Conservation (phyloP, 352 stramenopile genomes). For the Pythium diclinum region DNA sequence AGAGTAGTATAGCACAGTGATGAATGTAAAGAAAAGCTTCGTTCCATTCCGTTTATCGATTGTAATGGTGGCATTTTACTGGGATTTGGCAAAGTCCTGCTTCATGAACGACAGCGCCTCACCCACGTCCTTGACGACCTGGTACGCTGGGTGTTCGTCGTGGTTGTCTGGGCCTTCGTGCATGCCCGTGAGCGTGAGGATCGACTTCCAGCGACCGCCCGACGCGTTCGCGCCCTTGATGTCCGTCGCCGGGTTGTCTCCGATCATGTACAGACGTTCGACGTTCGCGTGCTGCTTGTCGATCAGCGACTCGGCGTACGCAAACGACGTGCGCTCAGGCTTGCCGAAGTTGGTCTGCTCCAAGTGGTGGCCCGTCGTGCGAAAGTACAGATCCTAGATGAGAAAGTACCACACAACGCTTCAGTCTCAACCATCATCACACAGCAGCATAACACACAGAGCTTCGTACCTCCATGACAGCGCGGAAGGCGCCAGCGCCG, state of each 20-base stretch:
- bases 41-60: neutral
- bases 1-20: neutral
- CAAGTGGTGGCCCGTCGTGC: constrained; percentile 75
- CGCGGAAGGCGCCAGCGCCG: constrained; percentile 76
- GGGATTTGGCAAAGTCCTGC: constrained; percentile 49
- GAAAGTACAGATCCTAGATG: constrained; percentile 59
- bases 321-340: constrained; percentile 69
- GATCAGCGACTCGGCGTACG: constrained; percentile 74
- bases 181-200: constrained; percentile 83
- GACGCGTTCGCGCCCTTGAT: constrained; percentile 77
- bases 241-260: constrained; percentile 81
- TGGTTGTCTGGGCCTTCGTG: constrained; percentile 70
- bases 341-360: constrained; percentile 78
- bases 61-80: constrained; percentile 6
- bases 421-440: neutral
- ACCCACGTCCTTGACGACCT: constrained; percentile 68
- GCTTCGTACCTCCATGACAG: constrained; percentile 48
- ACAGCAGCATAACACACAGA: neutral
- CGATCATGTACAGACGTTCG: constrained; percentile 83
- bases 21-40: neutral
- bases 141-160: constrained; percentile 54
- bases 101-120: constrained; percentile 76
- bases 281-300: constrained; percentile 64
- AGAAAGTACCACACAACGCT: neutral
- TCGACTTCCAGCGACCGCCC: constrained; percentile 77